Base-by-base conservation (phyloP, 352 stramenopile species). In the Elongisporangium prolatum region DNA sequence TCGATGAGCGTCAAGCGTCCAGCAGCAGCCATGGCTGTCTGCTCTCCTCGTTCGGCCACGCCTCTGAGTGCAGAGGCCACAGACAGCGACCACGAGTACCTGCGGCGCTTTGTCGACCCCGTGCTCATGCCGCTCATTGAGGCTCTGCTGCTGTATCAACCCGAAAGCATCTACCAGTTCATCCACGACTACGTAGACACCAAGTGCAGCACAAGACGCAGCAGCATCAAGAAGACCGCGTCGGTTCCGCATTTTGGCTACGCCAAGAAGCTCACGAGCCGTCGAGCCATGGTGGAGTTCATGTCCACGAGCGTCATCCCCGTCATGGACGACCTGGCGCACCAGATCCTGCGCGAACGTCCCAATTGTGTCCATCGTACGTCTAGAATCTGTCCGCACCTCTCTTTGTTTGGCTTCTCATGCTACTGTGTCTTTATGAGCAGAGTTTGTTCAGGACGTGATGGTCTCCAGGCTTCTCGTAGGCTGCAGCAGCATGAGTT, bases 51-150 rank as follows among this genome's bases (percentile, higher is more conserved):
- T 13, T 13, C 34, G 34, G 34, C 34, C 34, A 44, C 34, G 10
- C 34, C 34, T 44, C 11, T 44, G 34, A 44, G 34, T 17, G 34
- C 34, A 7, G 34, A 67, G 11, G 59, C 74, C 55, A 61, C 54
- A 34, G 77, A 81, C 22, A 82, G 70, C 58, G 85, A 94, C 52
- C 83, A 94, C 59, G 85, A 94, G 47, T 94, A 92, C 59, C 69
- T 94, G 48, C 74, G 83, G 2, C 74, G 75, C n/a, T 74, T 73
- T 52, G 85, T 94, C 7, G 83, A 93, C 54, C 81, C 81, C 5
- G 71, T 95, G 56, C 72, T 93, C 28, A 95, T 93, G 83, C 81
- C 83, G 14, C 71, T 93, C 4, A 93, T 93, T 38, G 81, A 91
- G 56, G 74, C 83, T 17, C 58, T 95, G 48, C 62, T 95, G 52